A percentile compares a stretch with the other conserved stretches of the same genome.
Conservation (phyloP, 2,329 filamentous ascomycete genomes). For the Botrytis tulipae region DNA sequence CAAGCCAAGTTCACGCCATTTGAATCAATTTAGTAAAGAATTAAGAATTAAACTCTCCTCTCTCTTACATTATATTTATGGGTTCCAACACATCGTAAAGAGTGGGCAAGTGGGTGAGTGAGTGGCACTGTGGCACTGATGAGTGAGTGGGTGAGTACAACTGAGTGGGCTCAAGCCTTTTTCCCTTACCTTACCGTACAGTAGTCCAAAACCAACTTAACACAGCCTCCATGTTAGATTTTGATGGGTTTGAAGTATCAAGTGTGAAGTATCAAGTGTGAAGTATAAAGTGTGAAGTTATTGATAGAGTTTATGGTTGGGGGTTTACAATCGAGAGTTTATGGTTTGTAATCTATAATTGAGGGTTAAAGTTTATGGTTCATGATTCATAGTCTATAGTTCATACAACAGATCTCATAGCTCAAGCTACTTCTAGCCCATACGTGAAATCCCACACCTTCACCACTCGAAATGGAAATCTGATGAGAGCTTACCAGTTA, state of each 20-base stretch:
- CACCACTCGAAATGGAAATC: background rate
- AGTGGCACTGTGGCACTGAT: background rate
- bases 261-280: background rate
- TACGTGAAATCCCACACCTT: too few relatives aligned
- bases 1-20: constrained; percentile 6
- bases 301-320: background rate
- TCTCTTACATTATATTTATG: background rate
- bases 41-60: too few relatives aligned
- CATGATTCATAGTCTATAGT: background rate
- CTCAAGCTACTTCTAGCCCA: too few relatives aligned
- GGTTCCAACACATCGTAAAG: background rate
- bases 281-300: too few relatives aligned
- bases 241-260: background rate
- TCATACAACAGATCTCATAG: too few relatives aligned
- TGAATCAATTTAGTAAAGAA: background rate
- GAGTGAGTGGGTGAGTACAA: background rate
- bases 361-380: background rate
- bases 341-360: too few relatives aligned
- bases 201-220: background rate
- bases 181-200: background rate
- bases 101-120: background rate
- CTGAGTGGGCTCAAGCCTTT: background rate
- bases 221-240: background rate
- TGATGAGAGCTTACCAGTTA: background rate
- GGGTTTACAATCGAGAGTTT: too few relatives aligned